These are phyloP conservation scores for Neonectria hederae DNA, from an alignment of 2,329 filamentous ascomycete genomes.

Conservation along the genomic window DNA sequence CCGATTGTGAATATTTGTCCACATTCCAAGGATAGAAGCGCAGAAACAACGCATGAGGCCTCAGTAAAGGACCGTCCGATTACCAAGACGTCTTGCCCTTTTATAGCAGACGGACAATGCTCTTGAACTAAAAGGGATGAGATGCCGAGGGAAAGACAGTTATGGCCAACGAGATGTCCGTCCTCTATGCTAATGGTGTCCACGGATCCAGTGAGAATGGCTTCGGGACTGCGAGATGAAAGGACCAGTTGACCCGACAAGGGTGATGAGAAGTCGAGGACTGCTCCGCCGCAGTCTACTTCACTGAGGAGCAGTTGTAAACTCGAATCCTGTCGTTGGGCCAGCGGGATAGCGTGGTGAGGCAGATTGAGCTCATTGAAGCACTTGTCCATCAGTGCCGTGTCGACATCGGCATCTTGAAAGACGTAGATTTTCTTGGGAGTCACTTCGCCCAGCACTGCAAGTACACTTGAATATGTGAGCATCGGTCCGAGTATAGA, in stretches of 20 bases:
- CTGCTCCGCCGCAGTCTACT: constrained; percentile 7
- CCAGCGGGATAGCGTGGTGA: constrained; percentile 3
- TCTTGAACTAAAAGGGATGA: constrained; percentile 15
- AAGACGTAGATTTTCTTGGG: constrained; percentile 19
- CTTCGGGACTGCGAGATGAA: background rate
- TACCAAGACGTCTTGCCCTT: constrained; percentile 9
- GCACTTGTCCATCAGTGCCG: constrained; percentile 26
- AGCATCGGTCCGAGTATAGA: background rate
- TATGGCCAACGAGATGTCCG: constrained; percentile 13
- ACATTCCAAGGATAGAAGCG: constrained; percentile 16
- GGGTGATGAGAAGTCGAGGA: background rate
- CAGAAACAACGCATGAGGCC: constrained; percentile 5
- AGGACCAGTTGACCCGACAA: background rate
- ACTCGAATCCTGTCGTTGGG: background rate
- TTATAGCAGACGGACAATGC: constrained; percentile 16
- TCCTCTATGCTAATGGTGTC: constrained; percentile 18
- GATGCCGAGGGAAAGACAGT: constrained; percentile 13
- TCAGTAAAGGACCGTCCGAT: constrained; percentile 19
- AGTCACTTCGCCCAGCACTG: constrained; percentile 15
- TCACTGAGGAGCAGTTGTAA: constrained; percentile 4
- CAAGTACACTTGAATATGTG: constrained; percentile 14
- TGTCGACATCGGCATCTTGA: constrained; percentile 10
- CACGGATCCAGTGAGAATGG: background rate
- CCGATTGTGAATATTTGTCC: constrained; percentile 17
- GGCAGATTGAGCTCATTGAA: constrained; percentile 28